Base-by-base conservation (phyloP, 164 flowering plant species). In the Magnolia officinalis region DNA sequence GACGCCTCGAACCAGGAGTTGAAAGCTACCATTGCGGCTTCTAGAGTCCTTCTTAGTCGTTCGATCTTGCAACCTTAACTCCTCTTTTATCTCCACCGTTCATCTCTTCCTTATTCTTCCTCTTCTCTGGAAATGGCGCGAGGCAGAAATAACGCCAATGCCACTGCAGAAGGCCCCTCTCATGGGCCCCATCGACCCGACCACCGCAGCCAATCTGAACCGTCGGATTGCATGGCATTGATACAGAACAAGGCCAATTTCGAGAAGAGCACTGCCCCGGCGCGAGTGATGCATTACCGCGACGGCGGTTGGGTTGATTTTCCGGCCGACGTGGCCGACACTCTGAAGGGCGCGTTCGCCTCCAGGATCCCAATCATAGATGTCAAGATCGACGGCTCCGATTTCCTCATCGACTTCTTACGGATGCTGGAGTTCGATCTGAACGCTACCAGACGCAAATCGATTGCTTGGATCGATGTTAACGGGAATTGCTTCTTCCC, bases 401-500 rank as follows among this genome's bases (percentile, higher is more conserved):
- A 19, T 20, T n/a, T 29, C 49, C 51, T 70, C 19, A 51, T 70
- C 50, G 72, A 70, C 45, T 70, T 70, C 50, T 45, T 70, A 19
- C 14, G 72, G 55, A 70, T 70, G 72, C 55, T 70, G 55, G 50
- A 70, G 55, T 14, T 70, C n/a, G 72, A 70, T 49, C 21, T 70
- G n/a, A 45, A 20, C 18, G 26, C 72, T 0, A 51, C 50, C 11
- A 29, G 72, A 49, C 49, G 49, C 49, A 49, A 51, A 4, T 70
- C 72, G n/a, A 70, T 70, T n/a, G 50, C 72, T 13, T 70, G 72
- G 72, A 70, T 70, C 49, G 72, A 70, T 31, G 72, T 31, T 37
- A 14, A 70, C 49, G 50, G 21, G 50, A 70, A 70, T n/a, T 70
- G 72, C 55, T 70, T 70, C 50, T 70, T 70, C 21, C 72, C 72